These are phyloP conservation scores for Peterozyma xylosa DNA, from an alignment of 805 yeast genomes.

Conservation along the genomic window DNA sequence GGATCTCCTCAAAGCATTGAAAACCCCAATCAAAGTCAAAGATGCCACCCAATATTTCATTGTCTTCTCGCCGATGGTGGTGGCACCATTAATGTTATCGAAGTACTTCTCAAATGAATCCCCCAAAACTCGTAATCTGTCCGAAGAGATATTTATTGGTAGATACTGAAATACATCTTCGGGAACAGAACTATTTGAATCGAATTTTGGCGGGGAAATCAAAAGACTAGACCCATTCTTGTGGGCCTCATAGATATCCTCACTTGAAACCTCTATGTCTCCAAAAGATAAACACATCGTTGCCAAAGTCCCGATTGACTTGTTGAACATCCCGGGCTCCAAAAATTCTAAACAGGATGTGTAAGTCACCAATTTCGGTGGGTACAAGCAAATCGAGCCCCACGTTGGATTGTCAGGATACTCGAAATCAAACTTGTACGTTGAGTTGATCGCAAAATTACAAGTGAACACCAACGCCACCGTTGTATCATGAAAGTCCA, in stretches of 20 bases:
- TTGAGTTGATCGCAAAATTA: conserved; percentile 8
- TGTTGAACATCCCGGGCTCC: conserved; percentile 6
- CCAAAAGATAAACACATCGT: conserved; percentile 11
- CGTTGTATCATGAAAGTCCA: too few species aligned
- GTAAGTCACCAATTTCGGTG: conserved; percentile 17
- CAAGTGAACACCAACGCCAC: conserved; percentile 15
- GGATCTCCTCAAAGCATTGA: conserved; percentile 11
- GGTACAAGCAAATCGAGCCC: conserved; percentile 17
- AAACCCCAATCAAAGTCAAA: conserved; percentile 11
- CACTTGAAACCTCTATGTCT: not conserved
- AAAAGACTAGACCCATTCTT: conserved; percentile 2
- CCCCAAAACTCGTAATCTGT: conserved; percentile 4
- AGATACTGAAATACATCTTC: conserved; percentile 4
- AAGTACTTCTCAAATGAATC: conserved; percentile 13
- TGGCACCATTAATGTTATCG: conserved; percentile 12
- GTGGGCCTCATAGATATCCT: conserved; percentile 3
- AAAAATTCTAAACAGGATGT: conserved; percentile 14
- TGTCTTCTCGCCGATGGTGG: conserved; percentile 9
- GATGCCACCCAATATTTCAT: conserved; percentile 16
- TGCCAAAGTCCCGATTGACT: conserved; percentile 7
- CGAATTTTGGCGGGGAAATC: conserved; percentile 10
- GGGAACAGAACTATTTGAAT: conserved; percentile 5
- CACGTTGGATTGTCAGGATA: conserved; percentile 13
- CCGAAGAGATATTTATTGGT: conserved; percentile 11
- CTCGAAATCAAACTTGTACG: conserved; percentile 13